Conservation (phyloP, 2,329 filamentous ascomycete species). For the Sporothrix globosa region DNA sequence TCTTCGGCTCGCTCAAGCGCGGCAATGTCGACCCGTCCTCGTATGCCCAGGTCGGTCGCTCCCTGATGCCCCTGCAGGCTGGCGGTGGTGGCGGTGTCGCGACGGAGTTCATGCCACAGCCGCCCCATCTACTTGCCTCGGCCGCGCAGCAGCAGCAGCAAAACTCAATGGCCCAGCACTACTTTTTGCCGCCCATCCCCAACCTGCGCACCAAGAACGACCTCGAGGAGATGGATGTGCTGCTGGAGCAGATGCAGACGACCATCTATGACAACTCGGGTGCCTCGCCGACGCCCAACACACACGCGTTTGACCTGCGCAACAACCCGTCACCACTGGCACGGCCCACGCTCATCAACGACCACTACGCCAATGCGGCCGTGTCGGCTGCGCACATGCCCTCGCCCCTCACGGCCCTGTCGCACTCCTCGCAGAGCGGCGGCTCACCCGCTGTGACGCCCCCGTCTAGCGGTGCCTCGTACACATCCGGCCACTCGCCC, state of each 20-base stretch:
- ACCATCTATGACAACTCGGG: conserved; percentile 94
- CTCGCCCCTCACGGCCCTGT: conserved; percentile 61
- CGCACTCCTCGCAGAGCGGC: conserved; percentile 55
- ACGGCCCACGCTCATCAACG: conserved; percentile 39
- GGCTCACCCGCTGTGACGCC: conserved; percentile 79
- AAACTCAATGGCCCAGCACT: conserved; percentile 72
- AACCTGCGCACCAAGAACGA: conserved; percentile 93
- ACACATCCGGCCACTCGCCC: conserved; percentile 76
- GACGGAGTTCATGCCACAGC: conserved; percentile 60
- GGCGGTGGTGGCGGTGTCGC: conserved; percentile 49
- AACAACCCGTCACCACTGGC: conserved; percentile 49
- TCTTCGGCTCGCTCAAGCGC: conserved; percentile 90
- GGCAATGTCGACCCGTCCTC: conserved; percentile 84
- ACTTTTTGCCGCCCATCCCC: conserved; percentile 83
- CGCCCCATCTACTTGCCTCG: conserved; percentile 55
- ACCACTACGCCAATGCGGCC: conserved; percentile 41
- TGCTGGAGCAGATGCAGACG: conserved; percentile 93
- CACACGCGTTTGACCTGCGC: conserved; percentile 64
- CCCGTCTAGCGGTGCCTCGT: conserved; percentile 74
- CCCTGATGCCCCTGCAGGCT: conserved; percentile 78
- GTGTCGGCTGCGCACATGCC: conserved; percentile 61
- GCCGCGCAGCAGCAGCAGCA: conserved; percentile 46
- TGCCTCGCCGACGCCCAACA: conserved; percentile 77
- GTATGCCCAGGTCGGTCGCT: conserved; percentile 90
- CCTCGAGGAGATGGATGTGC: conserved; percentile 88